These are phyloP conservation scores for Heterobasidion annosum DNA, from an alignment of 1,284 basidiomycete genomes.

Conservation along the genomic window DNA sequence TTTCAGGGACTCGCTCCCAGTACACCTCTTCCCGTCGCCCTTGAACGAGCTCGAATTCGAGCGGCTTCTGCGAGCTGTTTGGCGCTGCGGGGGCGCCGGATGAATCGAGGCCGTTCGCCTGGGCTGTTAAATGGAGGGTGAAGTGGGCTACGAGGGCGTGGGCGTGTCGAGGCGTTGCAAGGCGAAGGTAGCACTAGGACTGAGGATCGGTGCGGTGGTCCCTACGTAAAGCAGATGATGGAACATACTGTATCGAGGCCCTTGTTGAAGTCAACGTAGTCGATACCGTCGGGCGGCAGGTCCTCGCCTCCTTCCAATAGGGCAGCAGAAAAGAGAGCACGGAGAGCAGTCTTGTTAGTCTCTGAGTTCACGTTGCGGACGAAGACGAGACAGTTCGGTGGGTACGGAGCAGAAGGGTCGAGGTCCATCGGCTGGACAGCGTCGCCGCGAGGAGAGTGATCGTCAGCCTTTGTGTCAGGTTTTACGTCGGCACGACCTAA, in stretches of 20 bases:
- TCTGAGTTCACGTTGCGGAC: conserved; percentile 59
- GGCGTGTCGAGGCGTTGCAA: conserved; percentile 42
- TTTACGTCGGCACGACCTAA: neutral
- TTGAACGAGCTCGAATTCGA: conserved; percentile 44
- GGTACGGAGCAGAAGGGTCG: conserved; percentile 35
- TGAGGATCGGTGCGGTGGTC: neutral
- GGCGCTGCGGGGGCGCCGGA: conserved; percentile 10
- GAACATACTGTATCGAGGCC: conserved; percentile 58
- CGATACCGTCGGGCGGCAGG: conserved; percentile 28
- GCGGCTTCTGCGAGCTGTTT: conserved; percentile 22
- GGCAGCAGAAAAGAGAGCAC: conserved; percentile 40
- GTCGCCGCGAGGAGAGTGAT: neutral
- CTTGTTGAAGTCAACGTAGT: conserved; percentile 73
- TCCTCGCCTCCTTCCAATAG: conserved; percentile 16
- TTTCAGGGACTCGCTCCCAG: conserved; percentile 71
- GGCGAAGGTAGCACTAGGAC: conserved; percentile 62
- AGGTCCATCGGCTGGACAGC: neutral
- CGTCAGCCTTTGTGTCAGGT: neutral
- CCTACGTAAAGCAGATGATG: neutral
- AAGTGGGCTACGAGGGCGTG: conserved; percentile 38
- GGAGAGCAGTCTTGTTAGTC: conserved; percentile 73
- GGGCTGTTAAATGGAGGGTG: conserved; percentile 21
- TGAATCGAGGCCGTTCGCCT: conserved; percentile 40
- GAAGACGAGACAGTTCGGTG: conserved; percentile 57
- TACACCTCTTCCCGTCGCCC: conserved; percentile 63